Percentiles rank a stretch among this genome's conserved stretches.
Evolutionary conservation across 768 basidiomycete species (phyloP).

Genomic region (Russula olivacea): DNA sequence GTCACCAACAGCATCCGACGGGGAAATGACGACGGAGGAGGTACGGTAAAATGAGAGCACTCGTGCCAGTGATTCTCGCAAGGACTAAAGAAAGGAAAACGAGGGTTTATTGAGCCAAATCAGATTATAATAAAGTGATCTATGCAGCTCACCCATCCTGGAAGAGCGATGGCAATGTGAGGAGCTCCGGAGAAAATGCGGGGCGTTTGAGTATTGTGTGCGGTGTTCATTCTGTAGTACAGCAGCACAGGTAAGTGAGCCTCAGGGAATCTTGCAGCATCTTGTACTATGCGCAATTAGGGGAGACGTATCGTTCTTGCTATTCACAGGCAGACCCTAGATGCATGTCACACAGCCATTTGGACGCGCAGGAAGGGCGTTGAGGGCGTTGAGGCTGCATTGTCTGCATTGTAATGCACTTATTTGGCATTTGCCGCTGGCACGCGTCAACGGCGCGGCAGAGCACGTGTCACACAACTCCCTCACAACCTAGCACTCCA

Average conservation of each 20-base stretch:
- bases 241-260: background rate
- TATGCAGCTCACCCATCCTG: slow-evolving; percentile 16
- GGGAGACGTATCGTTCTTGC: background rate
- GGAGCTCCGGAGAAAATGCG: slow-evolving; percentile 20
- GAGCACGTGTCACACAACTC: background rate
- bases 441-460: slow-evolving; percentile 2
- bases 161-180: slow-evolving; percentile 8
- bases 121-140: background rate
- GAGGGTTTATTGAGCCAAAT: background rate
- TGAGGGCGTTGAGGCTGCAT: slow-evolving; percentile 14
- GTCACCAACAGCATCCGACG: background rate
- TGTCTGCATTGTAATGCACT: background rate
- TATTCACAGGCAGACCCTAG: background rate
- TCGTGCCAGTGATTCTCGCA: slow-evolving; percentile 14
- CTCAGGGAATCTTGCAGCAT: background rate
- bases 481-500: background rate
- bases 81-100: background rate
- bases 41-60: slow-evolving; percentile 11
- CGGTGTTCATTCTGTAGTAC: slow-evolving; percentile 17
- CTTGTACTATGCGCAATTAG: slow-evolving; percentile 8
- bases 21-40: background rate
- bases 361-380: slow-evolving; percentile 13
- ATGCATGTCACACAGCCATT: background rate
- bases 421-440: background rate
- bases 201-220: slow-evolving; percentile 1